A percentile compares a stretch with the other conserved stretches of the same genome.
These are phyloP conservation scores for Mycena albidolilacea DNA, from an alignment of 768 basidiomycete species.

Conservation along the genomic window DNA sequence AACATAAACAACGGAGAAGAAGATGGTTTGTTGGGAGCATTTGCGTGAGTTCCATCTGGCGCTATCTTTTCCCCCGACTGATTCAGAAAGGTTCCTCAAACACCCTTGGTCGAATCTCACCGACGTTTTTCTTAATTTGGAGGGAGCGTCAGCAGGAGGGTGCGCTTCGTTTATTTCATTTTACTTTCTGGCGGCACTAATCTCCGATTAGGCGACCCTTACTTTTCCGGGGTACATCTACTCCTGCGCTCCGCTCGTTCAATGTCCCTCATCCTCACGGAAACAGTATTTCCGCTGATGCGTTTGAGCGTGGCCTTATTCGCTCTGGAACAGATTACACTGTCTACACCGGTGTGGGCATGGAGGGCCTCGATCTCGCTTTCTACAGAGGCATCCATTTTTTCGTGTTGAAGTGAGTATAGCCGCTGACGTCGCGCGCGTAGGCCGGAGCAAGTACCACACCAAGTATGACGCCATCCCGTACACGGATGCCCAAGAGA, in stretches of 20 bases:
- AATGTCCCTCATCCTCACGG: constrained; percentile 79
- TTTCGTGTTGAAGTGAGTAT: too few relatives aligned
- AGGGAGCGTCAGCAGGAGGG: constrained; percentile 88
- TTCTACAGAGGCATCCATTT: constrained; percentile 69
- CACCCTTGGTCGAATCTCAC: constrained; percentile 83
- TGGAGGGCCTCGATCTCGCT: constrained; percentile 84
- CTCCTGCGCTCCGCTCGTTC: constrained; percentile 70
- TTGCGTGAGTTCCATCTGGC: constrained; percentile 58
- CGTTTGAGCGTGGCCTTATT: constrained; percentile 75
- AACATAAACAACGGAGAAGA: constrained; percentile 93
- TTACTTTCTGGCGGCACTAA: not conserved
- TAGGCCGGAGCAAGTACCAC: constrained; percentile 78
- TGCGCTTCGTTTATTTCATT: constrained; percentile 46
- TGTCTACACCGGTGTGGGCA: constrained; percentile 70
- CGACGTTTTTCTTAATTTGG: constrained; percentile 83
- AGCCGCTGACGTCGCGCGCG: too few relatives aligned
- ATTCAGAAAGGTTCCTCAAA: constrained; percentile 67
- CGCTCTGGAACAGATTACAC: constrained; percentile 83
- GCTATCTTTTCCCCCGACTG: constrained; percentile 1
- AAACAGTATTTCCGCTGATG: constrained; percentile 78
- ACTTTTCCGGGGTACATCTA: constrained; percentile 80
- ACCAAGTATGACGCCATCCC: constrained; percentile 80
- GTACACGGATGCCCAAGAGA: constrained; percentile 66
- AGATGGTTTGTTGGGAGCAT: constrained; percentile 81
- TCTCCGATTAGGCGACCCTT: constrained; percentile 71